Conservation (phyloP, 306 rosid species). For the Cotoneaster glaucophyllus region DNA sequence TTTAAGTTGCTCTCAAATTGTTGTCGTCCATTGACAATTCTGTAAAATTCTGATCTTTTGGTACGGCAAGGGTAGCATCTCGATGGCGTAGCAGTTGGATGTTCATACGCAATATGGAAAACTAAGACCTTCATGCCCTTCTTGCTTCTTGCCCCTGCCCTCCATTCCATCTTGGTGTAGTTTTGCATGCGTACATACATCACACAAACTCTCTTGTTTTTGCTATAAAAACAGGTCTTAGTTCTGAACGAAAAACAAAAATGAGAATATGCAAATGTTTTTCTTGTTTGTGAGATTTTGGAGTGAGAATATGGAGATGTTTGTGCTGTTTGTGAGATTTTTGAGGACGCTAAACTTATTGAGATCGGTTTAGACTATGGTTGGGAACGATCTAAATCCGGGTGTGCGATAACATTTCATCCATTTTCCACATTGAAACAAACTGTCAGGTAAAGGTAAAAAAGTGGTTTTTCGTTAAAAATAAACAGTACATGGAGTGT, state of each 20-base stretch:
- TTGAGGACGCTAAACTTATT: no score
- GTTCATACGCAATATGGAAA: background rate
- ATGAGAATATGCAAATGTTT: background rate
- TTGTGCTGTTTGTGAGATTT: no score
- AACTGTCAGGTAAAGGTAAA: no score
- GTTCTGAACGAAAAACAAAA: no score
- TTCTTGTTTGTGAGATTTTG: background rate
- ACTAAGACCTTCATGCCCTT: background rate
- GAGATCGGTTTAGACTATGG: no score
- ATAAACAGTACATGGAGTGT: no score
- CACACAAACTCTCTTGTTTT: background rate
- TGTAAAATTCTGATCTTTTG: background rate
- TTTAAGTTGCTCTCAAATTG: background rate
- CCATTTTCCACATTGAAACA: no score
- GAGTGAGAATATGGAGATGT: background rate
- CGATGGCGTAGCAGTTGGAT: background rate
- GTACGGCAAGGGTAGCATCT: background rate
- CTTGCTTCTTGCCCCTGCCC: background rate
- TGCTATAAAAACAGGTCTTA: background rate
- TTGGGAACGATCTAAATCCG: no score
- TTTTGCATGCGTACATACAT: background rate
- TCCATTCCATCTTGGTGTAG: background rate
- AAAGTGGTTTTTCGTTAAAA: no score
- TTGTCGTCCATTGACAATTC: background rate
- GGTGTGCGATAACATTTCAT: no score